Evolutionary conservation across 306 rosid genomes (phyloP).

Genomic region (Trifolium dubium): DNA sequence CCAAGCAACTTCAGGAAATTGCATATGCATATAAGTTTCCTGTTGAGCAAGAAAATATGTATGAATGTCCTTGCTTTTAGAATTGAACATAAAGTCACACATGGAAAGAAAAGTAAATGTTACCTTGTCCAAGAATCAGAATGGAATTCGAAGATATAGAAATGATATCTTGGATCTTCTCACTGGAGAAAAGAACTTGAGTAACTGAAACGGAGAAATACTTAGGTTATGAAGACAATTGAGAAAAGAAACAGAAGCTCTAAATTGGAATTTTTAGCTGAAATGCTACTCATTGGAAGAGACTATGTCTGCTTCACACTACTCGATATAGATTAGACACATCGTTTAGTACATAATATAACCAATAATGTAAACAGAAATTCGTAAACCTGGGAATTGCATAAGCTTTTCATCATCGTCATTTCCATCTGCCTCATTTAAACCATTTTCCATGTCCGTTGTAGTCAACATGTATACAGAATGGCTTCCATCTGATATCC

Average conservation of each 20-base stretch:
- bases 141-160: constrained; percentile 69
- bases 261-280: background rate
- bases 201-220: constrained; percentile 53
- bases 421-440: constrained; percentile 51
- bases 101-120: constrained; percentile 15
- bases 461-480: constrained; percentile 66
- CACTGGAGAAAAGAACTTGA: constrained; percentile 70
- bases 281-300: background rate
- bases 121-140: constrained; percentile 96
- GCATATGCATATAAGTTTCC: constrained; percentile 86
- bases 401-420: constrained; percentile 57
- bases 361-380: constrained; percentile 8
- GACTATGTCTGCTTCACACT: background rate
- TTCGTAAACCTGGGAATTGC: constrained; percentile 65
- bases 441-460: constrained; percentile 57
- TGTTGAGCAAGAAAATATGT: constrained; percentile 42
- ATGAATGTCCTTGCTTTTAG: constrained; percentile 7
- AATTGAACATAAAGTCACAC: constrained; percentile 27
- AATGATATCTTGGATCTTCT: constrained; percentile 78
- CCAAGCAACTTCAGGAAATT: constrained; percentile 67
- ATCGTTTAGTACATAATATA: background rate
- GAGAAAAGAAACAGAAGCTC: constrained; percentile 20
- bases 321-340: background rate
- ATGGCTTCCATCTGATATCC: constrained; percentile 83
- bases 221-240: constrained; percentile 15